Base-by-base conservation (phyloP, 83 land plant species). In the Picea engelmannii region DNA sequence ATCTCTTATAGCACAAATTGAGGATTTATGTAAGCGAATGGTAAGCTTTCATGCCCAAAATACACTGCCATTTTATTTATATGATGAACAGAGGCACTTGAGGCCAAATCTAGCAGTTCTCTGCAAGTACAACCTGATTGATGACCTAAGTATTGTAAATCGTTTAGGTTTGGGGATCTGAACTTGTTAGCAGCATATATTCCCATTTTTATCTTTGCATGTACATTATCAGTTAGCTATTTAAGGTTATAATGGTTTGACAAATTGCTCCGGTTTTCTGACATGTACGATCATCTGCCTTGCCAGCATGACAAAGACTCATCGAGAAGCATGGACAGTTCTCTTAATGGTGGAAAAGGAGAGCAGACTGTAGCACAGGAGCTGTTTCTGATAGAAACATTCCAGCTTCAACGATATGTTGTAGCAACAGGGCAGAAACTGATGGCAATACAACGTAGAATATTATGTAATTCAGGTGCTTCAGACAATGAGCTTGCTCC, bases 351-450 rank as follows among this genome's bases (percentile, higher is more conserved):
- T 9, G 80, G 42, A 69, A 78, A 83, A 62, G 85, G 66, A 70
- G 87, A 84, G 24, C 84, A 87, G 40, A 87, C 84, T 23, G 86
- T 82, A 80, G 68, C 70, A 40, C 80, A 89, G 21, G 85, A 82
- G 79, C 79, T 82, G 38, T 91, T 89, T 69, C 89, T 93, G 0
- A 88, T 87, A 79, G 93, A 93, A 73, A 89, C 95, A 47, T 87
- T 93, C 76, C 95, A 93, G 65, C 86, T 93, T n/a, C 95, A 93
- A 79, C 79, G 93, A 69, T 90, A 85, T 47, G 85, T 87, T 40
- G 95, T 93, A n/a, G 85, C 91, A 31, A 87, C 93, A 49, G 95
- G 95, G 59, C 95, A 93, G 85, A 93, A 91, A 73, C 60, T 90
- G 80, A 81, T 86, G 86, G 88, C 89, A 69, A 55, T 93, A 40